Base-by-base conservation (phyloP, 1,284 basidiomycete genomes). In the Porphyrellus sp. region DNA sequence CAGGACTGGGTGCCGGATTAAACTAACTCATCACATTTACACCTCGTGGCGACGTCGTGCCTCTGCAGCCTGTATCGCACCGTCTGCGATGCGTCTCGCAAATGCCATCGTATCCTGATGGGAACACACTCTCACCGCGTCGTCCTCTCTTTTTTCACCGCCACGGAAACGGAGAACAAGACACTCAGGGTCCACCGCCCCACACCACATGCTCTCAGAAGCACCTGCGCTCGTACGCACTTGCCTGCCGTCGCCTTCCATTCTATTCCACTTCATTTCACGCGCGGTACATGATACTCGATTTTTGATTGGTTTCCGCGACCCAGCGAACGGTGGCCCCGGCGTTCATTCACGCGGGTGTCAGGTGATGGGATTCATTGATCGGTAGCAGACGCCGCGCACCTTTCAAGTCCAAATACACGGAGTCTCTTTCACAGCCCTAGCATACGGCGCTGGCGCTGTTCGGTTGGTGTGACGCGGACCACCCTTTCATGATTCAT, bases 261-360 rank as follows among this genome's bases (percentile, higher is more conserved):
- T 55, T 55, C 56, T 53, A 50, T 34, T 53, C 54, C 56, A 53
- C 39, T 60, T 44, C 58, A 53, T 57, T 42, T 52, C 34, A 38
- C 33, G 38, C 25, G 35, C 34, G 27, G 39, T 37, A 25, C 28
- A 28, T 27, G 12, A 21, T 16, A 42, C 57, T 45, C 38, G 27
- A 56, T 43, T 53, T 57, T 34, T 4, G 16, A 16, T 23, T 11
- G 30, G 33, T 51, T 57, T 44, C 47, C 38, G 54, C 57, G 58
- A 58, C 41, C 45, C 55, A 39, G 59, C 55, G 56, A 49, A 39
- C 41, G 37, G 44, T 44, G 12, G n/a, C n/a, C 27, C 55, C 35
- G 49, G 41, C 27, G 50, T 55, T 53, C 20, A 56, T 48, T 28
- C 57, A 46, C 37, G 24, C 56, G 56, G 45, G 40, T 46, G 57